These are phyloP conservation scores for Benincasa hispida DNA, from an alignment of 306 rosid genomes.

Conservation along the genomic window DNA sequence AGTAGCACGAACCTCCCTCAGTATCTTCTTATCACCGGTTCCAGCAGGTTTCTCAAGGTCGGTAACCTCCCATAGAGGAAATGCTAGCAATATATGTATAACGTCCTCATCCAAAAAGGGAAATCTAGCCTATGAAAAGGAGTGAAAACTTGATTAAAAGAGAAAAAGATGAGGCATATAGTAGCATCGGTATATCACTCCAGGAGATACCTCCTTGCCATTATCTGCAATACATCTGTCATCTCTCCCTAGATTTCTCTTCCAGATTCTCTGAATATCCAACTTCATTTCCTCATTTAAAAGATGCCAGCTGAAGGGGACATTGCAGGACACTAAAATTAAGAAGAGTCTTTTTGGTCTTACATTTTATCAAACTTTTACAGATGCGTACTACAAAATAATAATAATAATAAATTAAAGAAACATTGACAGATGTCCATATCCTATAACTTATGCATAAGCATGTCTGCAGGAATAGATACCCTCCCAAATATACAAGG, in stretches of 20 bases:
- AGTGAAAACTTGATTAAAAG: not conserved
- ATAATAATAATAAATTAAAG: too few species aligned
- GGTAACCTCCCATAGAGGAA: slow-evolving; percentile 86
- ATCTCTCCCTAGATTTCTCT: slow-evolving; percentile 95
- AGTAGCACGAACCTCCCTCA: slow-evolving; percentile 55
- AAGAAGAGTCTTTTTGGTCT: not conserved
- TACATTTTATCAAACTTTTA: not conserved
- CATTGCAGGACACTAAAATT: slow-evolving; percentile 13
- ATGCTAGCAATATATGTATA: slow-evolving; percentile 40
- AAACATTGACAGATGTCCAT: not conserved
- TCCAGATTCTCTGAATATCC: slow-evolving; percentile 97
- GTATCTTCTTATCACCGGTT: slow-evolving; percentile 75
- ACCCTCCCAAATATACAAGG: not conserved
- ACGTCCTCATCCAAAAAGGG: slow-evolving; percentile 98
- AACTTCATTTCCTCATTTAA: slow-evolving; percentile 84
- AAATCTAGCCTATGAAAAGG: slow-evolving; percentile 58
- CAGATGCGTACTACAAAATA: not conserved
- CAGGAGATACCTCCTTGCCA: slow-evolving; percentile 74
- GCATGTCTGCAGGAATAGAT: not conserved
- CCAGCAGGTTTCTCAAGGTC: slow-evolving; percentile 89
- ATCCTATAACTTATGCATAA: not conserved
- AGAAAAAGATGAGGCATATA: not conserved
- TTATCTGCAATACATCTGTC: slow-evolving; percentile 90
- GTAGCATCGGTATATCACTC: not conserved
- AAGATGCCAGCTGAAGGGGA: slow-evolving; percentile 62